Base-by-base conservation (phyloP, 257 asterid species). In the Eucommia ulmoides region DNA sequence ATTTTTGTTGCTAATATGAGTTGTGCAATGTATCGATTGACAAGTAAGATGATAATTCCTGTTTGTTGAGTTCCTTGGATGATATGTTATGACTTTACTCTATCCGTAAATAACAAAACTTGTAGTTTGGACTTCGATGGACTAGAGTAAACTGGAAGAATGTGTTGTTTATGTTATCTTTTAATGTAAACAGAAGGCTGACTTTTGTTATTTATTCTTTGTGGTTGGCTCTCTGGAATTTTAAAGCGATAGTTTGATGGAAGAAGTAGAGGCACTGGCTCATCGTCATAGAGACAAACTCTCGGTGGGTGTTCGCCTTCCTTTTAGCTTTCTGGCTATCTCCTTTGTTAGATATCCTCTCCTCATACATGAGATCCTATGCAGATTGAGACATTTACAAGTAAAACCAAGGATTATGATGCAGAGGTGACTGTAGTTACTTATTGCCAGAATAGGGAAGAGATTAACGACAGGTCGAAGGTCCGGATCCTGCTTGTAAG, bases 241-340 rank as follows among this genome's bases (percentile, higher is more conserved):
- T 52, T 65, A 29, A 74, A 89, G 98, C 50, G 98, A 84, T 55
- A 83, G 92, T 57, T 55, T 89, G 66, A 21, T 80, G 72, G 94
- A 82, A 46, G 96, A 89, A 65, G 79, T 89, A 25, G 92, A 76
- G 65, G 69, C 94, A 22, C 69, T 89, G 73, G 98, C 85, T 57
- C 93, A 78, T 64, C 94, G 96, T 20, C 98, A 89, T 73, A 71
- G 79, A 18, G 94, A 83, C 65, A 85, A 71, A 78, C 93, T 89
- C 67, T 80, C 92, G 23, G 98, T 89, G 67, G 29, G 88, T 65
- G 52, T 50, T 67, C 46, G 63, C 3, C 17, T 6, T 29, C 58
- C 12, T 22, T 20, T 41, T 17, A 12, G 20, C 42, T 20, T 16
- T 56, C 16, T 41, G 50, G 48, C 45, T 46, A 50, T 22, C 50